Percentiles rank a stretch among this genome's conserved stretches.
phyloP scores from a whole-genome alignment of 306 rosid genomes.

The Trifolium repens region DNA sequence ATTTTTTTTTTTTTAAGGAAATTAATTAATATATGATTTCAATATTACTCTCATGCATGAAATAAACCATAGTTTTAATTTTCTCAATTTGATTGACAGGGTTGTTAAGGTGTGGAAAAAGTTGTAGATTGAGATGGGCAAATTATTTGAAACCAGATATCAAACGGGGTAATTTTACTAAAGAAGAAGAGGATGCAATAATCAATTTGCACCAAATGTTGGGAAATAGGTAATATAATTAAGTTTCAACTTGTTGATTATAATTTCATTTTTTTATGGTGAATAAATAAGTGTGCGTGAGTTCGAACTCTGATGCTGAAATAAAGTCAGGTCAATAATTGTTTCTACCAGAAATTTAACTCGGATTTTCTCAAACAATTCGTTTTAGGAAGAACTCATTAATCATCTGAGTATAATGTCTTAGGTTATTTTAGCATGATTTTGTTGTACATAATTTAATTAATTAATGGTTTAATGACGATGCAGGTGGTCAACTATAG shows the following conservation, averaged over 20 bases:
- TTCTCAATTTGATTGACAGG: conserved; percentile 49
- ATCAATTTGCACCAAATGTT: conserved; percentile 68
- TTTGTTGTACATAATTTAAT: not conserved
- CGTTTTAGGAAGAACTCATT: no score
- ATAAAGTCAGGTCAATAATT: no score
- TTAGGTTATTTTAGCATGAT: not conserved
- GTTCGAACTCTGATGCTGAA: no score
- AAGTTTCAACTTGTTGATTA: not conserved
- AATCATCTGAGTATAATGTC: no score
- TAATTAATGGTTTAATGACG: not conserved
- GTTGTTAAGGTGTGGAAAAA: conserved; percentile 83
- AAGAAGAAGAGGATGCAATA: conserved; percentile 77
- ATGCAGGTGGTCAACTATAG: conserved; percentile 89
- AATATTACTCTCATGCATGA: not conserved
- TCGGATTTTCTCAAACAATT: no score
- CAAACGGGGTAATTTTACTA: conserved; percentile 79
- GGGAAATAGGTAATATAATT: conserved; percentile 67
- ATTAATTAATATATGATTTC: not conserved
- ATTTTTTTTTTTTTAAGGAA: not conserved
- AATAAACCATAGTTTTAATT: not conserved
- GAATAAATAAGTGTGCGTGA: no score
- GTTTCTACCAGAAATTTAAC: no score
- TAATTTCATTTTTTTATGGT: no score
- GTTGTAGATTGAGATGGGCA: conserved; percentile 85
- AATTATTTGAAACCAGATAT: conserved; percentile 91